Evolutionary conservation across 2,329 filamentous ascomycete genomes (phyloP).

Genomic region (Stagonosporopsis tanaceti): DNA sequence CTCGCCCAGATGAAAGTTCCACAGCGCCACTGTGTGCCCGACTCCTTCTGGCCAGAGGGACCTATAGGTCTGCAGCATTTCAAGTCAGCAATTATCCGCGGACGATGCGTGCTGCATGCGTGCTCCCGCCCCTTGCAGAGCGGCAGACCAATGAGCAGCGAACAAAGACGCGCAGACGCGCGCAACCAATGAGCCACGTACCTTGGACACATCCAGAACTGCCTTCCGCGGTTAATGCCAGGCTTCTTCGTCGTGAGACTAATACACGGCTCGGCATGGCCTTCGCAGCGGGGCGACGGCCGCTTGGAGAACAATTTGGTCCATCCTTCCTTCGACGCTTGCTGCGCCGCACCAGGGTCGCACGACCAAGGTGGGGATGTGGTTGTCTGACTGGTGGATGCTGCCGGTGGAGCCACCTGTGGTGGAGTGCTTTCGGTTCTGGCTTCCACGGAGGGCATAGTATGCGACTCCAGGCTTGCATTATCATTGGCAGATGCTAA

Average conservation of each 20-base stretch:
- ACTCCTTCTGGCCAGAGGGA: conserved; percentile 84
- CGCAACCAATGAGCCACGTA: conserved; percentile 39
- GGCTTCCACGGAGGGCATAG: conserved; percentile 3
- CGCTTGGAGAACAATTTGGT: conserved; percentile 81
- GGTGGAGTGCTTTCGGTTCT: conserved; percentile 11
- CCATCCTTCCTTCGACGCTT: conserved; percentile 78
- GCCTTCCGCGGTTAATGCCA: conserved; percentile 77
- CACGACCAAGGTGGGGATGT: conserved; percentile 17
- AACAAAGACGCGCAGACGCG: conserved; percentile 4
- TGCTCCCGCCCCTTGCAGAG: conserved; percentile 13
- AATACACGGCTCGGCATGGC: conserved; percentile 85
- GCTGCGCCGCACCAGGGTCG: conserved; percentile 61
- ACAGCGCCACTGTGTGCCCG: conserved; percentile 85
- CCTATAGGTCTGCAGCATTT: conserved; percentile 70
- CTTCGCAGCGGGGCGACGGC: conserved; percentile 78
- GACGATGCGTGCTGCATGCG: neutral
- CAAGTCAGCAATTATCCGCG: conserved; percentile 1
- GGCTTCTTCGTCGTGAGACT: conserved; percentile 86
- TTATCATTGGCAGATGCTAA: conserved; percentile 5
- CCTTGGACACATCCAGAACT: conserved; percentile 74
- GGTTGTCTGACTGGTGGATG: conserved; percentile 8
- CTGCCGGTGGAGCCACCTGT: conserved; percentile 7
- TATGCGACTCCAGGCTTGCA: conserved; percentile 2
- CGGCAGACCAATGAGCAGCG: neutral
- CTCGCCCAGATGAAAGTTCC: conserved; percentile 79